Evolutionary conservation across 208 protist species (phyloP).

Genomic region (Crithidia fasciculata): DNA sequence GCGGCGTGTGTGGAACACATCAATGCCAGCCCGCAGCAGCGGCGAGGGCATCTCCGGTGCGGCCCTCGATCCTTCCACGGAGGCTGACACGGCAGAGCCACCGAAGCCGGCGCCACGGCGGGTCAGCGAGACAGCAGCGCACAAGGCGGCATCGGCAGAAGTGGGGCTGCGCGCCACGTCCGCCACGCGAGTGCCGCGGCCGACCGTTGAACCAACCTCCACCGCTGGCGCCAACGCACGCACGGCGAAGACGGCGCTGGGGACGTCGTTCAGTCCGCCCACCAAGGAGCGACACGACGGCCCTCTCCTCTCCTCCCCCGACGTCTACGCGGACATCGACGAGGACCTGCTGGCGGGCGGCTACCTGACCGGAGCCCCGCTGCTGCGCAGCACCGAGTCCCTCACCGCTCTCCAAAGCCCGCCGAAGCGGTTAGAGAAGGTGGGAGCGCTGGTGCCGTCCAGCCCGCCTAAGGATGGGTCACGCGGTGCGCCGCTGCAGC

Average conservation of each 20-base stretch:
- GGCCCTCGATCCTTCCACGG: neutral
- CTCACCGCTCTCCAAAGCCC: neutral
- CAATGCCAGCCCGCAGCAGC: conserved; percentile 2
- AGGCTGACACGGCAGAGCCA: conserved; percentile 4
- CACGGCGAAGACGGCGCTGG: neutral
- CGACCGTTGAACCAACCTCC: no score
- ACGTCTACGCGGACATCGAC: conserved; percentile 19
- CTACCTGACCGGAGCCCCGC: conserved; percentile 24
- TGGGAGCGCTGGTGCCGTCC: neutral
- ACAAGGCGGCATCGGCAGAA: no score
- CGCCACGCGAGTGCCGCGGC: no score
- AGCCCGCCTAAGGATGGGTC: conserved; percentile 6
- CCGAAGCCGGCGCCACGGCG: neutral
- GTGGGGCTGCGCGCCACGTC: no score
- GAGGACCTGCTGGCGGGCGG: conserved; percentile 31
- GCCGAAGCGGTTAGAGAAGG: neutral
- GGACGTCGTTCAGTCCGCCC: neutral
- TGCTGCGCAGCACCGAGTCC: conserved; percentile 16
- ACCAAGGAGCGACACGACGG: neutral
- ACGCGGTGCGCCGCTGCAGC: conserved; percentile 9
- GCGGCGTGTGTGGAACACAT: conserved; percentile 16
- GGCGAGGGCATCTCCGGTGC: conserved; percentile 13
- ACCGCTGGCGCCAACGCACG: neutral
- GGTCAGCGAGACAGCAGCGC: neutral
- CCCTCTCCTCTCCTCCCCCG: neutral